Conservation (phyloP, 2,329 filamentous ascomycete genomes). For the Aspergillus sojae region DNA sequence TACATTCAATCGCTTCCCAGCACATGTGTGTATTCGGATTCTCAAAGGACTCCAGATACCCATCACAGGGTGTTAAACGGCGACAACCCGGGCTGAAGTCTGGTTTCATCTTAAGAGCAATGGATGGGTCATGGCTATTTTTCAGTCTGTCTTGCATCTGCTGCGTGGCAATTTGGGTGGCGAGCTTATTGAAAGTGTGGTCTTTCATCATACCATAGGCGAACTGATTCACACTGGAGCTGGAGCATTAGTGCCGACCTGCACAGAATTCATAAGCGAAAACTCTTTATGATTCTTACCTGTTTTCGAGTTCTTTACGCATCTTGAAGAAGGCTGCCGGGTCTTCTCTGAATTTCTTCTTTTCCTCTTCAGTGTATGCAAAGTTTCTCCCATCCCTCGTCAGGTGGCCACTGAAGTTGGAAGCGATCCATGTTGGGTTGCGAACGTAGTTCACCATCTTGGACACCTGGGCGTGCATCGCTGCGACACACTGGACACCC, state of each 20-base stretch:
- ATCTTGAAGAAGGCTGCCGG: slow-evolving; percentile 6
- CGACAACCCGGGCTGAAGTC: slow-evolving; percentile 43
- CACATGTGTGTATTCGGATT: slow-evolving; percentile 39
- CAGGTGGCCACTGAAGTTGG: slow-evolving; percentile 24
- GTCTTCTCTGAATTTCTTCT: slow-evolving; percentile 23
- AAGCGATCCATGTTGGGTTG: slow-evolving; percentile 31
- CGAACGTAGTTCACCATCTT: slow-evolving; percentile 31
- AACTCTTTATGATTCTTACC: not conserved
- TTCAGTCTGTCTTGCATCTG: slow-evolving; percentile 11
- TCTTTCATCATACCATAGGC: slow-evolving; percentile 5
- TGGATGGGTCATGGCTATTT: slow-evolving; percentile 19
- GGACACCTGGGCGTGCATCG: slow-evolving; percentile 22
- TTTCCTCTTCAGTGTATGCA: slow-evolving; percentile 28
- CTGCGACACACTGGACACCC: slow-evolving; percentile 35
- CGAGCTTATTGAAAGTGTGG: not conserved
- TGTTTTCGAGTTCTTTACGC: slow-evolving; percentile 1
- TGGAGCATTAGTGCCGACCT: not conserved
- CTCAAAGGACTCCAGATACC: slow-evolving; percentile 53
- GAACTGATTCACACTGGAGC: slow-evolving; percentile 2
- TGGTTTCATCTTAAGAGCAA: not conserved
- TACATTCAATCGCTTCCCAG: slow-evolving; percentile 35
- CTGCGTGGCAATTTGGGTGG: not conserved
- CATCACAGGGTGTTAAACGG: slow-evolving; percentile 54
- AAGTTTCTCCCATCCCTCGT: slow-evolving; percentile 26
- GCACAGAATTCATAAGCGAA: too few species aligned